Evolutionary conservation across 2,329 filamentous ascomycete genomes (phyloP), one percentile per base, ranked within the genome.

Genomic region (Aspergillus novofumigatus): DNA sequence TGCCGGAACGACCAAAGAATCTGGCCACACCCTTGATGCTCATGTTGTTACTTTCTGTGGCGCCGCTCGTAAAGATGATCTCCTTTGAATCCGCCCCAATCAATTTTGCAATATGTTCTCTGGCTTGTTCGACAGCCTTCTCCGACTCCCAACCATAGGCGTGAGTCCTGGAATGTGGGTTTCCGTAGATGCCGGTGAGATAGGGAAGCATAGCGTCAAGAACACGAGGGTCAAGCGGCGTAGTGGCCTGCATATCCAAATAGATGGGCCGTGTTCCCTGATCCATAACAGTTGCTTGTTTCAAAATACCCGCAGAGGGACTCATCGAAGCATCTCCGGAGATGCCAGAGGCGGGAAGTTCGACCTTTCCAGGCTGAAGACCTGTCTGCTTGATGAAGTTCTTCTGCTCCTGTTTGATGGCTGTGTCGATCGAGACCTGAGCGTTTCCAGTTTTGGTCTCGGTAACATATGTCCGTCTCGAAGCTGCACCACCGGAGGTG

Each of bases 31-130:
- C 94, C 79, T 99, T 99, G 79, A 99, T 91, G 76, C 92, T 96
- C 94, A 99, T 99, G 70, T 99, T 99, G 78, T 99, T 99, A 72
- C 92, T 97, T 80, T 99, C 94, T 0, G 94, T 99, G 17, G 94
- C 94, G 55, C 94, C 94, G 68, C 92, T 97, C 6, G 94, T 99
- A 78, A 99, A 97, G 68, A 99, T 95, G 64, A 99, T 97, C 74
- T 99, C 94, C 77, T 99, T 99, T 5, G 94, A 81, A 72, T 99
- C 92, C 28, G 94, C 94, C 26, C 93, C 93, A 64, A 99, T 94
- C 55, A 99, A 83, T 42, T 82, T 83, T 3, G 94, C 94, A 62
- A 97, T 83, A 69, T 97, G 85, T 66, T 84, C 83, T 67, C 94
- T 86, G 47, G 94, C 92, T 61, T 91, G 83, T 74, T 99, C 94